phyloP scores from a whole-genome alignment of 2,329 filamentous ascomycete genomes.

The Blastomyces silverae region DNA sequence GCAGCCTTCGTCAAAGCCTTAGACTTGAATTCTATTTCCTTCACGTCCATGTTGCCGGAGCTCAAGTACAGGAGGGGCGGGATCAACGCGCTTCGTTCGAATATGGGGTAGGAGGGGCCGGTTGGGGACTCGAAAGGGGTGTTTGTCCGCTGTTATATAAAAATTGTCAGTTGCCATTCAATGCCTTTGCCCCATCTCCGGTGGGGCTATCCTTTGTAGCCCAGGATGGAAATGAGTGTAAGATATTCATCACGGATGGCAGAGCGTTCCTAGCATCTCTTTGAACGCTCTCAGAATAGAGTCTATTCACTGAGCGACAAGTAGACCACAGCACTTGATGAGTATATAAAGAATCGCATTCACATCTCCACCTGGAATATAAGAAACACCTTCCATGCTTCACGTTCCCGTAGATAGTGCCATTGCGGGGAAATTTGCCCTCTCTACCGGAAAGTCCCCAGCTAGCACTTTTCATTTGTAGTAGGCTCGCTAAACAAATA shows the following conservation, averaged over 20 bases:
- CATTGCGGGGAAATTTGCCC: neutral
- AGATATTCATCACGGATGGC: neutral
- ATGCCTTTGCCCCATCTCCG: neutral
- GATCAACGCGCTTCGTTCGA: neutral
- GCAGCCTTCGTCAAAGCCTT: constrained; percentile 76
- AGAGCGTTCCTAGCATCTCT: neutral
- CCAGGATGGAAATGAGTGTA: neutral
- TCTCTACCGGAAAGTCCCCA: too few relatives aligned
- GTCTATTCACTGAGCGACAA: neutral
- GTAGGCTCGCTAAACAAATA: neutral
- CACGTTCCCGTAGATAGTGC: neutral
- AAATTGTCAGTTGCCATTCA: neutral
- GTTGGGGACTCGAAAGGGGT: neutral
- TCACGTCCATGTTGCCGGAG: constrained; percentile 62
- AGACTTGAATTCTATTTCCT: constrained; percentile 70
- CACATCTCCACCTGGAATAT: neutral
- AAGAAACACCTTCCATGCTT: neutral
- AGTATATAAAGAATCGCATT: neutral
- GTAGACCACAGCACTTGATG: neutral
- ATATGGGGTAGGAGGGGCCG: neutral
- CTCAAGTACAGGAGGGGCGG: neutral
- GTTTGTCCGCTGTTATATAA: neutral
- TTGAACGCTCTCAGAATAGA: neutral
- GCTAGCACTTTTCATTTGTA: neutral
- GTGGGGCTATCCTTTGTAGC: neutral